Evolutionary conservation across 2,329 filamentous ascomycete genomes (phyloP), one percentile per base, ranked within the genome.

Genomic region (Penicillium paneum): DNA sequence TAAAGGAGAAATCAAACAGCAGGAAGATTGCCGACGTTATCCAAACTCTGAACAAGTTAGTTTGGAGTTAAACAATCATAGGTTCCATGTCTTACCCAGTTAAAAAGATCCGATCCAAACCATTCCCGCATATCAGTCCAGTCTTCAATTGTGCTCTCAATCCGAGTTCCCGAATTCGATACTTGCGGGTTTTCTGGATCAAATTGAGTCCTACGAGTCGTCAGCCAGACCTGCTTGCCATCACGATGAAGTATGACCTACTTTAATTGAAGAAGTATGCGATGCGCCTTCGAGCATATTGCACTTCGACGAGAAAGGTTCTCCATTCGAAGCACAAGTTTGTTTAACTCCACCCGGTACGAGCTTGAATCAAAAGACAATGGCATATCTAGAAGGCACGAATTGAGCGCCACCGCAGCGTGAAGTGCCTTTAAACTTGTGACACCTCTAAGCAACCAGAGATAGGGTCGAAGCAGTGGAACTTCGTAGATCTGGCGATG

Each of bases 361-460:
- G 38, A 36, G 6, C 17, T 24, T 5, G 19, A 34, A 13, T 55
- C 47, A n/a, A 41, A 35, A 26, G 46, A 11, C 19, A 35, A 24
- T 5, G 49, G 19, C 28, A 44, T 40, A 42, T 59, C 59, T 6
- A 50, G 32, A 5, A 64, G 41, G 31, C 61, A 64, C 5, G 62
- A 62, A 8, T 48, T 52, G 15, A 68, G 51, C 0, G 63, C 65
- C 21, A 66, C 58, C 15, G 67, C 67, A 3, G 58, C 67, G 28
- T 69, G 64, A 10, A 70, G 60, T 1, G 65, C 63, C 24, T 66
- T 58, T 26, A 68, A 62, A 36, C 64, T 64, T 5, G 62, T 65
- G 19, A 70, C 48, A 2, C 67, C 65, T 26, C 59, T 60, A 8
- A 64, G 38, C 26, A 63, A 63, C 67, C 68, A 70, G 3, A 51